Conservation (phyloP, 129 eudicot species). For the Tanacetum coccineum region DNA sequence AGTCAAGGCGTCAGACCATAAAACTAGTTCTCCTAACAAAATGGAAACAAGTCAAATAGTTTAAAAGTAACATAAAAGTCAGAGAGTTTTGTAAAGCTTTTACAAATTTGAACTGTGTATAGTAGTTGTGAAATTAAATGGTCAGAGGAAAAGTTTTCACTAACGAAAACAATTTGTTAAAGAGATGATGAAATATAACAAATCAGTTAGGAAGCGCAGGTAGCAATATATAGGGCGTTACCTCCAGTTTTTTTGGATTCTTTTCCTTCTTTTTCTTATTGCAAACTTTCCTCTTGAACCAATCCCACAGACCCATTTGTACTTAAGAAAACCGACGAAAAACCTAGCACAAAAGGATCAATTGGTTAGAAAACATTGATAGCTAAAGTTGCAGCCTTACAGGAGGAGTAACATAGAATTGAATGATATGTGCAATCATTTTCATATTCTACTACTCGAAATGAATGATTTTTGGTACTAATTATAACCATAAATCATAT, state of each 20-base stretch:
- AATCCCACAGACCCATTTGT: conserved; percentile 38
- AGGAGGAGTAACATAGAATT: not conserved
- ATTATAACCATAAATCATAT: not conserved
- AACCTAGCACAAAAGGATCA: conserved; percentile 16
- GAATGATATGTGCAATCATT: not conserved
- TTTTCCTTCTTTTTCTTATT: conserved; percentile 30
- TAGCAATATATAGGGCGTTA: conserved; percentile 4
- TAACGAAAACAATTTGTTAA: not conserved
- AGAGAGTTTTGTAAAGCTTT: too few relatives aligned
- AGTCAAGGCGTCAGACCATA: too few relatives aligned
- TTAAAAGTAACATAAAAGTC: not conserved
- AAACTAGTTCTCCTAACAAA: too few relatives aligned
- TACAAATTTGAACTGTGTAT: too few relatives aligned
- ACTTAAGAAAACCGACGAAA: conserved; percentile 5
- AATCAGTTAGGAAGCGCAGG: not conserved
- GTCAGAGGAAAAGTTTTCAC: too few relatives aligned
- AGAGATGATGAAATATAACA: not conserved
- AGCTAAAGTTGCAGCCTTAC: conserved; percentile 8
- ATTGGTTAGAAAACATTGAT: not conserved
- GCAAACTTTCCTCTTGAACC: conserved; percentile 35
- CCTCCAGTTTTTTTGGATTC: conserved; percentile 35
- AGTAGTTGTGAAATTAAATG: too few relatives aligned
- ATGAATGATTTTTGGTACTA: not conserved
- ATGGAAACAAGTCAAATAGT: not conserved
- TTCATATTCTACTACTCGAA: not conserved